A percentile compares a stretch with the other conserved stretches of the same genome.
Evolutionary conservation across 805 yeast genomes (phyloP).

Genomic region (Kluyveromyces aestuarii): DNA sequence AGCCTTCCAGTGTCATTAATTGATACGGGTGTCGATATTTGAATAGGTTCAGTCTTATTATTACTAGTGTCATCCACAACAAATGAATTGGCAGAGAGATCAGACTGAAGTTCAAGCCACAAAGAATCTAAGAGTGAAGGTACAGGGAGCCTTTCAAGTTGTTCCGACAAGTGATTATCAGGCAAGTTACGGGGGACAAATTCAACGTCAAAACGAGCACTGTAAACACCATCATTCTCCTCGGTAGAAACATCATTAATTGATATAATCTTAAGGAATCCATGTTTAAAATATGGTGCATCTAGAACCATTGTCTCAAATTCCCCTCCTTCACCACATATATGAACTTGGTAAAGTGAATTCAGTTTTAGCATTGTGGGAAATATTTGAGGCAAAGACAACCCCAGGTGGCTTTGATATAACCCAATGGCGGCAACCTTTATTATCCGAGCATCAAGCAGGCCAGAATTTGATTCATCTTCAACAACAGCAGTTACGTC

Average conservation of each 20-base stretch:
- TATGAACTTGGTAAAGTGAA: conserved; percentile 66
- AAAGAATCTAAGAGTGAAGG: conserved; percentile 15
- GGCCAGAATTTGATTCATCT: conserved; percentile 10
- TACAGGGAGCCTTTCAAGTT: conserved; percentile 31
- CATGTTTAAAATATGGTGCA: conserved; percentile 69
- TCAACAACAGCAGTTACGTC: not conserved
- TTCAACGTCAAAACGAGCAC: conserved; percentile 47
- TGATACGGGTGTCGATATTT: conserved; percentile 2
- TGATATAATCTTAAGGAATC: conserved; percentile 33
- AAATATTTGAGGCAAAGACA: conserved; percentile 49
- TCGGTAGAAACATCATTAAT: conserved; percentile 36
- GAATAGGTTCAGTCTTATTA: conserved; percentile 13
- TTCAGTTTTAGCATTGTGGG: conserved; percentile 53
- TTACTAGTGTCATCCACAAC: conserved; percentile 9
- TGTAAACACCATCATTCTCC: conserved; percentile 58
- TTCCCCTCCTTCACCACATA: conserved; percentile 99
- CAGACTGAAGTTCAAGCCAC: conserved; percentile 14
- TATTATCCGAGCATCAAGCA: conserved; percentile 70
- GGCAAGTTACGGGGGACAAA: conserved; percentile 12
- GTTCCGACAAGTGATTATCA: conserved; percentile 11
- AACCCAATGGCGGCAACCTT: conserved; percentile 94
- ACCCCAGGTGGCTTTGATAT: conserved; percentile 55
- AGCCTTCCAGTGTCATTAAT: conserved; percentile 21
- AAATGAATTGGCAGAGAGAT: not conserved
- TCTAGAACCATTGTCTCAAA: conserved; percentile 90